Evolutionary conservation across 1,284 basidiomycete species (phyloP).

Genomic region (Schizophyllum amplum): DNA sequence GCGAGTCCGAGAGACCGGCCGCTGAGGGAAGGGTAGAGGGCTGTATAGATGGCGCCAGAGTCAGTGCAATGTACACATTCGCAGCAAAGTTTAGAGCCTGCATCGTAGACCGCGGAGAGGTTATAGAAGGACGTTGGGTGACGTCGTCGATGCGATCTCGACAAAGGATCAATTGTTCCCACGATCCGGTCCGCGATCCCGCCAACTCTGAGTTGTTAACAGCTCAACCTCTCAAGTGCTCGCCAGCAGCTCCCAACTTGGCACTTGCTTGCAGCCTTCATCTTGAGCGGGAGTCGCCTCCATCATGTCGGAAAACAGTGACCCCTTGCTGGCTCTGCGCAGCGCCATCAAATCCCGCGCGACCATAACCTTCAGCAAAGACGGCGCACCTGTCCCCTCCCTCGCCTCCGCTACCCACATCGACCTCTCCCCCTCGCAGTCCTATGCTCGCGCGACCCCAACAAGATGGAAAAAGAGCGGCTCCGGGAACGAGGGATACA

Average conservation of each 20-base stretch:
- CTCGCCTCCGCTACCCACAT: constrained; percentile 58
- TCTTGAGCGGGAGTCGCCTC: too few relatives aligned
- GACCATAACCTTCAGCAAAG: constrained; percentile 42
- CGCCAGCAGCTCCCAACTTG: too few relatives aligned
- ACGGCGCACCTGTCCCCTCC: constrained; percentile 36
- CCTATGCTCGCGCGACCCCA: constrained; percentile 59
- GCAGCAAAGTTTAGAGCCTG: constrained; percentile 25
- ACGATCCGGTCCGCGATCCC: background rate
- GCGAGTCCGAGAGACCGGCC: constrained; percentile 19
- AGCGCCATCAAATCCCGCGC: constrained; percentile 47
- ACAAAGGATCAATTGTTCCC: background rate
- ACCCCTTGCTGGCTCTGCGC: constrained; percentile 48
- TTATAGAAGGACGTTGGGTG: background rate
- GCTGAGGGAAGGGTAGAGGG: constrained; percentile 21
- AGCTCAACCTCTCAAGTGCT: too few relatives aligned
- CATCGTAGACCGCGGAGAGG: background rate
- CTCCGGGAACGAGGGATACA: constrained; percentile 58
- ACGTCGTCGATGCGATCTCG: background rate
- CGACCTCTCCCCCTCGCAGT: constrained; percentile 43
- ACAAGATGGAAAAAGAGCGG: constrained; percentile 69
- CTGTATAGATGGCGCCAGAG: constrained; percentile 16
- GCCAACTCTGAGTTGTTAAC: too few relatives aligned
- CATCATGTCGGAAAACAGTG: constrained; percentile 27
- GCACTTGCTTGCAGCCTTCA: too few relatives aligned
- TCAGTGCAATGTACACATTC: constrained; percentile 33